A percentile compares a stretch with the other conserved stretches of the same genome.
Conservation (phyloP, 2,329 filamentous ascomycete genomes). For the Pseudopyricularia javanii region DNA sequence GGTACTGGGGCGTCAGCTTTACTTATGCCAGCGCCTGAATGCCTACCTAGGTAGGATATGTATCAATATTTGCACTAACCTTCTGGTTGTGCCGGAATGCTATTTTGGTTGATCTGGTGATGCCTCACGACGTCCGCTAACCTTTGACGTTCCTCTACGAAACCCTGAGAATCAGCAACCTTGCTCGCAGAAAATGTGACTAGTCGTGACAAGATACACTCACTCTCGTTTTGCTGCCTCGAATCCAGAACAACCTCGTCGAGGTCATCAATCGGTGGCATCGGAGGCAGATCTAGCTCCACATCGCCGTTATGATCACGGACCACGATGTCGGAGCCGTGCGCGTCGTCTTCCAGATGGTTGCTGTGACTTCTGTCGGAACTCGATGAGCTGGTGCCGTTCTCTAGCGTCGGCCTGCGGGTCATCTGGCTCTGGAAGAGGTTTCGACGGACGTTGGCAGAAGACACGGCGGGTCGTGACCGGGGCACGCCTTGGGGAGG, state of each 20-base stretch:
- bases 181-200: neutral
- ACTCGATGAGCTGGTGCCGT: conserved; percentile 12
- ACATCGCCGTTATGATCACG: conserved; percentile 51
- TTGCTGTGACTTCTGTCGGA: conserved; percentile 28
- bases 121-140: conserved; percentile 50
- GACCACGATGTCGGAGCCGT: conserved; percentile 45
- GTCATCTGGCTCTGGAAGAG: conserved; percentile 49
- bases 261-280: conserved; percentile 38
- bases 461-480: neutral
- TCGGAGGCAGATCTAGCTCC: conserved; percentile 44
- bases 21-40: conserved; percentile 4
- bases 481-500: neutral
- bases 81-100: conserved; percentile 49
- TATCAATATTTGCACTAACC: conserved; percentile 35
- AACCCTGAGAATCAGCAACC: neutral
- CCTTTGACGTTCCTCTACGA: conserved; percentile 43
- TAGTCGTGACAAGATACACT: conserved; percentile 11
- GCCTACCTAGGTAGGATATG: too few species aligned
- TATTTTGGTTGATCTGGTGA: conserved; percentile 42
- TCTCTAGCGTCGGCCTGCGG: conserved; percentile 34
- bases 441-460: conserved; percentile 33
- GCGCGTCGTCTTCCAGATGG: conserved; percentile 33
- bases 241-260: conserved; percentile 45
- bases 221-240: conserved; percentile 42
- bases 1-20: neutral